Evolutionary conservation across 129 eudicot genomes (phyloP).

Genomic region (Escallonia rubra): DNA sequence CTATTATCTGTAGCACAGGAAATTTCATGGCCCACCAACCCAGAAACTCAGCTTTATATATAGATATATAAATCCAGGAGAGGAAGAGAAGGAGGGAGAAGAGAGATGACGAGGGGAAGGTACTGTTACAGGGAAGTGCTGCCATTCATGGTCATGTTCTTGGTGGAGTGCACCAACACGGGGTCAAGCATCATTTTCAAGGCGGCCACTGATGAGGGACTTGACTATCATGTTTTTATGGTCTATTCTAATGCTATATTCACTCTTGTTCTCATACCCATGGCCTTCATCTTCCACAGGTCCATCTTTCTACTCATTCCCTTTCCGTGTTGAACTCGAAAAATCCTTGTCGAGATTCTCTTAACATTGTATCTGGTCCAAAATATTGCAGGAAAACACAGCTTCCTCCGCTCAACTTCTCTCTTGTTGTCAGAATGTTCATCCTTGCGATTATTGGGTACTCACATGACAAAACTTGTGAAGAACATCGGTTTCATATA

Average conservation of each 20-base stretch:
- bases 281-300: slow-evolving; percentile 22
- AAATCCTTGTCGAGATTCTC: too few relatives aligned
- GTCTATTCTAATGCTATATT: slow-evolving; percentile 30
- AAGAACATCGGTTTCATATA: neutral
- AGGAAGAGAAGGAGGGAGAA: neutral
- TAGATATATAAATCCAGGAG: too few relatives aligned
- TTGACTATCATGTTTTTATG: slow-evolving; percentile 37
- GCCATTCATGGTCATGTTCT: slow-evolving; percentile 33
- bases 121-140: slow-evolving; percentile 26
- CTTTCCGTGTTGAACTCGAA: neutral
- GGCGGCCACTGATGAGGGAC: slow-evolving; percentile 24
- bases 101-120: slow-evolving; percentile 4
- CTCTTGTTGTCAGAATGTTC: slow-evolving; percentile 20
- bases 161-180: slow-evolving; percentile 26
- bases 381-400: slow-evolving; percentile 22
- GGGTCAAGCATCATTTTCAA: slow-evolving; percentile 36
- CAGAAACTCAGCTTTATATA: too few relatives aligned
- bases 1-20: too few relatives aligned
- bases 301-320: neutral
- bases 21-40: too few relatives aligned
- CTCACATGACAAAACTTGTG: neutral
- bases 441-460: slow-evolving; percentile 35
- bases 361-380: too few relatives aligned
- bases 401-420: slow-evolving; percentile 17
- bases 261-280: slow-evolving; percentile 32